Evolutionary conservation across 73 alveolate genomes (phyloP), one percentile per base, ranked within the genome.

Genomic region (Urostyla sp.): DNA sequence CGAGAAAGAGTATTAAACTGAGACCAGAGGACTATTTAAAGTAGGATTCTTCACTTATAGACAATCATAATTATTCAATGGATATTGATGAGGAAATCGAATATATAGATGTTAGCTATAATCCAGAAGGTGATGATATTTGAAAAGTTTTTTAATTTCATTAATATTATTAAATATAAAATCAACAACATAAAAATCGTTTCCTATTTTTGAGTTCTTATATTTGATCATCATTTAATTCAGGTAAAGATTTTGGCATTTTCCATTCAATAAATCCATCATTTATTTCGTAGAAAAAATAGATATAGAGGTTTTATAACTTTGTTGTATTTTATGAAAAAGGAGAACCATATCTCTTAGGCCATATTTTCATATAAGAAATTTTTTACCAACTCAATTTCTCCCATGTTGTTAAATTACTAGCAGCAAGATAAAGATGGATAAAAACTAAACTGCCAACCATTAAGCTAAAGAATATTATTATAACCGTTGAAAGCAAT

Each of bases 281-380:
- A 6, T 10, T 36, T 7, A 21, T 48, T 34, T 28, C 7, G 3
- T 69, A 2, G 31, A 57, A 63, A 27, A 69, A 48, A 28, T 45
- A 49, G 40, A 46, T 8, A 13, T 20, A 5, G 5, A 49, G 54
- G 49, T 48, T 48, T 18, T 44, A 3, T 24, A 67, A 69, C 20
- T 27, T 45, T 1, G 72, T 7, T 21, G 2, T 1, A 31, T 69
- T 69, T 48, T 73, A 51, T 13, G 79, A 7, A 55, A 86, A 86
- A 6, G 94, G 94, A 31, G 87, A 67, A n/a, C 94, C 94, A 46
- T 66, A 67, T 40, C 84, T 60, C 59, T 59, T 86, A 0, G 94
- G 94, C 94, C 94, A 86, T 0, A 86, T 24, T 54, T 81, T 86
- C 94, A 86, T 86, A 43, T 86, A 86, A 11, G 90, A 77, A 37